A percentile compares a stretch with the other conserved stretches of the same genome.
phyloP scores from a whole-genome alignment of 2,329 filamentous ascomycete species.

The Aspergillus latus region DNA sequence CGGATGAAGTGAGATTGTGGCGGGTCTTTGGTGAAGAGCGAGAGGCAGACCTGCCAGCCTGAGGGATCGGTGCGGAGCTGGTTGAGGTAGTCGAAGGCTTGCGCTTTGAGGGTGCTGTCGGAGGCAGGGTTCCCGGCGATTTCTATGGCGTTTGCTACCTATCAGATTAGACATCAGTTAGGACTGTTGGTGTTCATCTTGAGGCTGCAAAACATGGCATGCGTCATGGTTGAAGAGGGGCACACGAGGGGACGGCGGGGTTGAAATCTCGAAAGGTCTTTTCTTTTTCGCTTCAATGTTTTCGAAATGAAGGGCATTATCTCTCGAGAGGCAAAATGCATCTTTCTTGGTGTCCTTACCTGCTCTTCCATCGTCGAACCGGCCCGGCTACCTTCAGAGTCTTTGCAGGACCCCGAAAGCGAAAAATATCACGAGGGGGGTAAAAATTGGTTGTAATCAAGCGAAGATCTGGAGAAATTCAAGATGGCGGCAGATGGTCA shows the following conservation, averaged over 20 bases:
- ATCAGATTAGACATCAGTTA: conserved; percentile 10
- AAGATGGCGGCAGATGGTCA: conserved; percentile 26
- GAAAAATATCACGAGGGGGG: conserved; percentile 13
- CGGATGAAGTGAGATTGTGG: conserved; percentile 79
- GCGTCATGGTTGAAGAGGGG: conserved; percentile 20
- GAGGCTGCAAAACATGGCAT: neutral
- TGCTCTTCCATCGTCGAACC: conserved; percentile 48
- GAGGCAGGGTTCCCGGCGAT: conserved; percentile 84
- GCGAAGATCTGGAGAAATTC: conserved; percentile 20
- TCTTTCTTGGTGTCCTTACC: conserved; percentile 29
- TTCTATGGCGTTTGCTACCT: conserved; percentile 94
- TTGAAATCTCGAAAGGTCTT: conserved; percentile 18
- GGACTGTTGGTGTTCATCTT: neutral
- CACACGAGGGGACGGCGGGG: conserved; percentile 20
- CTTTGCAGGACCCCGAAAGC: conserved; percentile 17
- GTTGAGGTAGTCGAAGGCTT: conserved; percentile 65
- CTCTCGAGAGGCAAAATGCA: neutral
- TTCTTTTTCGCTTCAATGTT: conserved; percentile 11
- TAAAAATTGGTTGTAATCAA: conserved; percentile 5
- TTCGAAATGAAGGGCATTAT: neutral
- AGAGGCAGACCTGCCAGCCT: conserved; percentile 86
- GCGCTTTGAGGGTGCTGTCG: conserved; percentile 70
- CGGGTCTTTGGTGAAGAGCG: conserved; percentile 78
- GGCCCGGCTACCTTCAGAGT: conserved; percentile 35
- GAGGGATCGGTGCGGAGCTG: conserved; percentile 78